Percentiles rank a stretch among this genome's conserved stretches.
phyloP scores from a whole-genome alignment of 2,329 filamentous ascomycete genomes.

The Aspergillus tubingensis region DNA sequence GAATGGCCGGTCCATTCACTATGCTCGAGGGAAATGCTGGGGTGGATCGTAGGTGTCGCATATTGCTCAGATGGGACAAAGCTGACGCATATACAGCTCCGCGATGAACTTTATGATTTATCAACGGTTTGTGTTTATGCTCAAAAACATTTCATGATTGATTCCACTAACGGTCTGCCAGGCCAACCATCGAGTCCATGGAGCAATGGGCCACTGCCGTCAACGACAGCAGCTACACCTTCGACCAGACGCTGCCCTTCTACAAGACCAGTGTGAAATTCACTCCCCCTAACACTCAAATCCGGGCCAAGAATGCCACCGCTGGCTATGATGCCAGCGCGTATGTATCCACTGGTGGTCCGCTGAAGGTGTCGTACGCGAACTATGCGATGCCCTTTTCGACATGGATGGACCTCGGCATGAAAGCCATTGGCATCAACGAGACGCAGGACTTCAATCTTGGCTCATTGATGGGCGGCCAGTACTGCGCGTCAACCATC shows the following conservation, averaged over 20 bases:
- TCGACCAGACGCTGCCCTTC: constrained; percentile 28
- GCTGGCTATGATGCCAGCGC: constrained; percentile 22
- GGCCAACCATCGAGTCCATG: constrained; percentile 19
- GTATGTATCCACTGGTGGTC: constrained; percentile 29
- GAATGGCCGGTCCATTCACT: constrained; percentile 24
- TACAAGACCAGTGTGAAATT: constrained; percentile 32
- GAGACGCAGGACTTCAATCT: constrained; percentile 42
- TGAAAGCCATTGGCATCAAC: constrained; percentile 46
- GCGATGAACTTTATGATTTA: constrained; percentile 28
- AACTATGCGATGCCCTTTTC: constrained; percentile 45
- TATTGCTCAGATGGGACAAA: not conserved
- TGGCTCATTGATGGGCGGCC: constrained; percentile 45
- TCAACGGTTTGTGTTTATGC: constrained; percentile 17
- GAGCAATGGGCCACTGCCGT: constrained; percentile 26
- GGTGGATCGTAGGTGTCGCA: constrained; percentile 14
- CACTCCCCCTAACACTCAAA: constrained; percentile 22
- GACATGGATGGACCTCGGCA: constrained; percentile 42
- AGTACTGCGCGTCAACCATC: constrained; percentile 41
- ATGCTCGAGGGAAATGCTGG: constrained; percentile 19
- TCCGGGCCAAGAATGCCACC: constrained; percentile 23
- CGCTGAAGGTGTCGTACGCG: constrained; percentile 45
- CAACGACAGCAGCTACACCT: constrained; percentile 30
- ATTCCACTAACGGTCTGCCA: not conserved
- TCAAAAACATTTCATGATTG: not conserved
- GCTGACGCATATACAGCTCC: constrained; percentile 14